Conservation (phyloP, 768 basidiomycete species). For the Amyloporia xantha region DNA sequence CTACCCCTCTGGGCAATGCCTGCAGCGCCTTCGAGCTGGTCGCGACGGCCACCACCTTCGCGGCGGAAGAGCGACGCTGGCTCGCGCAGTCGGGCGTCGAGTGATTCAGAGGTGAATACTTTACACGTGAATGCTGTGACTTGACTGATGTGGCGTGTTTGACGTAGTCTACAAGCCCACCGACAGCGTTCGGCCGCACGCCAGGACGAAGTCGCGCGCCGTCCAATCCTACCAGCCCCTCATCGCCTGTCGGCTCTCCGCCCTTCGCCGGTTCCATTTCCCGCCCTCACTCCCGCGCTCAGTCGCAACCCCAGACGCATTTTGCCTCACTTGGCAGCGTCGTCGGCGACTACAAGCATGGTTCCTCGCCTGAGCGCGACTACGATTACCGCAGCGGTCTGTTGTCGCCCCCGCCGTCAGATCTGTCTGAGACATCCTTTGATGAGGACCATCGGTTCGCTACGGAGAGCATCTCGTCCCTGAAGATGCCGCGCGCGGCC, state of each 20-base stretch:
- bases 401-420: constrained; percentile 36
- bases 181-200: constrained; percentile 37
- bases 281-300: constrained; percentile 62
- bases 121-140: too few species aligned
- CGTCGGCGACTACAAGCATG: constrained; percentile 31
- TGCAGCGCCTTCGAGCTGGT: constrained; percentile 77
- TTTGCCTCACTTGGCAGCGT: constrained; percentile 36
- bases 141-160: too few species aligned
- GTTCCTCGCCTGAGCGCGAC: constrained; percentile 23
- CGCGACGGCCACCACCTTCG: constrained; percentile 61
- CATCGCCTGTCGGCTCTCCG: constrained; percentile 40
- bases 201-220: constrained; percentile 53
- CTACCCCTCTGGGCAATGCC: constrained; percentile 51
- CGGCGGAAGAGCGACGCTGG: constrained; percentile 73
- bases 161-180: constrained; percentile 29
- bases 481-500: constrained; percentile 52
- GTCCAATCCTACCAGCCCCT: constrained; percentile 56
- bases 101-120: constrained; percentile 71
- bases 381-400: constrained; percentile 10
- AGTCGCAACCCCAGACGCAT: constrained; percentile 35
- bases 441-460: constrained; percentile 33
- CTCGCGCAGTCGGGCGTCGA: constrained; percentile 38
- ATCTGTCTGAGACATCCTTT: constrained; percentile 25
- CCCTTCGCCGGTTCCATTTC: constrained; percentile 34
- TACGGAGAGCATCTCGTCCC: constrained; percentile 41